A percentile compares a stretch with the other conserved stretches of the same genome.
These are phyloP conservation scores for Ogataea neopini DNA, from an alignment of 805 yeast species.

Conservation along the genomic window DNA sequence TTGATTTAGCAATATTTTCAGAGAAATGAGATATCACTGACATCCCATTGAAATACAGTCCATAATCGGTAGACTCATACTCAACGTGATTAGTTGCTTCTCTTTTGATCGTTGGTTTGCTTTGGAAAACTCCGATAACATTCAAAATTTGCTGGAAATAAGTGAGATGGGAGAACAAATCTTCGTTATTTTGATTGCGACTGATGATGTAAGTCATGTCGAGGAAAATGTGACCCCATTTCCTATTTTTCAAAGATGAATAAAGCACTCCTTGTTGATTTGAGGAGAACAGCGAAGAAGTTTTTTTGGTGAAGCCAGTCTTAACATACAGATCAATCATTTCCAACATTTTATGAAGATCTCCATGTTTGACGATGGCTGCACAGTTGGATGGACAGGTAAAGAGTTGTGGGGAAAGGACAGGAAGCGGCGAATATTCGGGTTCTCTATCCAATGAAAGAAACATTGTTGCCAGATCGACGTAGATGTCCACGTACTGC, in stretches of 20 bases:
- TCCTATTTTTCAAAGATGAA: conserved; percentile 58
- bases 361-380: conserved; percentile 62
- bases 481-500: conserved; percentile 84
- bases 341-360: conserved; percentile 60
- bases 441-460: conserved; percentile 83
- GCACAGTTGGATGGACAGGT: conserved; percentile 85
- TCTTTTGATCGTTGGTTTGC: conserved; percentile 70
- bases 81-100: conserved; percentile 84
- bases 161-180: conserved; percentile 44
- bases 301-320: conserved; percentile 40
- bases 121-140: conserved; percentile 69
- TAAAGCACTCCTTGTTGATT: conserved; percentile 39
- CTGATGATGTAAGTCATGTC: conserved; percentile 79
- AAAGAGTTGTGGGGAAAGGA: conserved; percentile 80
- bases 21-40: conserved; percentile 67
- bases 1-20: conserved; percentile 51
- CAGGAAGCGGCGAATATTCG: conserved; percentile 70
- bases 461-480: conserved; percentile 69
- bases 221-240: conserved; percentile 76
- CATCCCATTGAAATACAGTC: conserved; percentile 65
- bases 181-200: conserved; percentile 57
- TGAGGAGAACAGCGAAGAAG: conserved; percentile 42
- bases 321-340: conserved; percentile 65
- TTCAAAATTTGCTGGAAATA: conserved; percentile 64
- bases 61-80: conserved; percentile 84